These are phyloP conservation scores for Extremus antarcticus DNA, from an alignment of 495 filamentous ascomycete species.

Conservation along the genomic window DNA sequence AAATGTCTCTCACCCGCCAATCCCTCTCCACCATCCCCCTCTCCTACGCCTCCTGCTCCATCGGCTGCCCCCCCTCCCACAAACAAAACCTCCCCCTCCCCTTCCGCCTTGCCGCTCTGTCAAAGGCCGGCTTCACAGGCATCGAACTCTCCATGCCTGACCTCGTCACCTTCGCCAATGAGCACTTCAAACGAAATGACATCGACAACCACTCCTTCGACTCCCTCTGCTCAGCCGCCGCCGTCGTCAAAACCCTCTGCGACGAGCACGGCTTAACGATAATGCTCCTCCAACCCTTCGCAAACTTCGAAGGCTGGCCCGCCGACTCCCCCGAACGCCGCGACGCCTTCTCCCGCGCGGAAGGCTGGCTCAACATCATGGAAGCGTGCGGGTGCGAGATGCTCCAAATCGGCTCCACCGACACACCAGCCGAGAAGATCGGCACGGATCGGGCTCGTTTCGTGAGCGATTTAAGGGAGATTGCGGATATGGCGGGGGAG, in stretches of 20 bases:
- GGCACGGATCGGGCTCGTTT: slow-evolving; percentile 38
- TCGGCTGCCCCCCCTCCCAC: too few relatives aligned
- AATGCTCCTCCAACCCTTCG: slow-evolving; percentile 68
- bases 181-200: too few relatives aligned
- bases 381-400: slow-evolving; percentile 56
- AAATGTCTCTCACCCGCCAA: neutral
- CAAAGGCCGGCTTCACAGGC: slow-evolving; percentile 42
- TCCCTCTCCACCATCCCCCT: slow-evolving; percentile 44
- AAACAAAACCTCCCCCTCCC: slow-evolving; percentile 41
- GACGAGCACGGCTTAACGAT: slow-evolving; percentile 44
- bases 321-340: slow-evolving; percentile 44
- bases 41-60: slow-evolving; percentile 55
- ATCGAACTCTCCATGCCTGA: slow-evolving; percentile 72
- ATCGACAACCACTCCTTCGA: slow-evolving; percentile 47
- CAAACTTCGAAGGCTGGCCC: slow-evolving; percentile 72
- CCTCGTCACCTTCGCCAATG: slow-evolving; percentile 50
- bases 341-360: slow-evolving; percentile 54
- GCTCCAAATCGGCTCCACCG: slow-evolving; percentile 69
- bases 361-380: slow-evolving; percentile 67
- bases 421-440: slow-evolving; percentile 42
- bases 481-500: slow-evolving; percentile 52
- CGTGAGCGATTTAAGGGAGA: slow-evolving; percentile 48
- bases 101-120: slow-evolving; percentile 42
- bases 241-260: slow-evolving; percentile 43
- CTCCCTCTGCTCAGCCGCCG: slow-evolving; percentile 40